Evolutionary conservation across 2,329 filamentous ascomycete species (phyloP), one percentile per base, ranked within the genome.

Genomic region (Ophiostoma sp.): DNA sequence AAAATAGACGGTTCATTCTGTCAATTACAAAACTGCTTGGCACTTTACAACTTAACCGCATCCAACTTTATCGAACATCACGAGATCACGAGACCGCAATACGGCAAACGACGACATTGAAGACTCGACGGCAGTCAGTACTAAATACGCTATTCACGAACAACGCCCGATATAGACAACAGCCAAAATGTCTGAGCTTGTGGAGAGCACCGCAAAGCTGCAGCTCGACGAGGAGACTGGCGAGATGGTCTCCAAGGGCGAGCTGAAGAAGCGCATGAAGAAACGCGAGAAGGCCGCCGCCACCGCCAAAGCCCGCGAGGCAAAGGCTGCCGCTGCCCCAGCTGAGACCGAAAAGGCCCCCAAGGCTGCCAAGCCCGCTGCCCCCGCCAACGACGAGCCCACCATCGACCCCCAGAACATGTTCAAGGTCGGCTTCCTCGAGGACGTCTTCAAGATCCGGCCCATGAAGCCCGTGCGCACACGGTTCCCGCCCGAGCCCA

Each of bases 401-500:
- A 76, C 79, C 31, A 76, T 85, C 60, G 86, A 87, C 73, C 82
- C 84, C 0, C 85, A 91, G 73, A 83, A 85, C 74, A 93, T 94
- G 86, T 94, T 94, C 83, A 91, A 92, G 80, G 85, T 88, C 76
- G 91, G 91, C 54, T 94, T 93, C 80, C 84, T 94, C 48, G 83
- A 85, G 68, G 87, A 90, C 4, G 90, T 94, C 39, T 92, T 89
- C 80, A 86, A 89, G 72, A 86, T 90, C 79, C 84, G 87, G 67
- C 88, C 89, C 1, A 81, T 83, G 64, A 86, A 85, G 74, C 80
- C 82, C 17, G 87, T 90, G 27, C 79, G 89, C 67, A 93, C 90
- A 4, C 87, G 91, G 74, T 94, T 94, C 77, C 91, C 91, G 1
- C 91, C 91, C 27, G 91, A 94, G 80, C 95, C 95, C 67, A 98